Conservation (phyloP, 2,329 filamentous ascomycete genomes). For the Domatiomyces catenatus region DNA sequence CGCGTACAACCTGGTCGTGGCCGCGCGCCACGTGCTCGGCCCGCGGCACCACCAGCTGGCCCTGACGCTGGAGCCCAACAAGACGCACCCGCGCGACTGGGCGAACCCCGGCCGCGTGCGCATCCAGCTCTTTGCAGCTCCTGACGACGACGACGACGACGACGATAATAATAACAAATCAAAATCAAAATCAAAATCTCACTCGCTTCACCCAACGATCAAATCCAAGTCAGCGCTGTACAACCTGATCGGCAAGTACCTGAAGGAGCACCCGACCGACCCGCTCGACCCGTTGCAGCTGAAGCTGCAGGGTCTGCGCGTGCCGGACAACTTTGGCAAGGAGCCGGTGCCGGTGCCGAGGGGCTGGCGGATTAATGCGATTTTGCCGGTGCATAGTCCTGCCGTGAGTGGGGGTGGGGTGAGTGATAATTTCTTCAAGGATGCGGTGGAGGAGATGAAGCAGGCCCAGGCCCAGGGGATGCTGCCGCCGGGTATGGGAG, state of each 20-base stretch:
- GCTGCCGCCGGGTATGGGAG: slow-evolving; percentile 36
- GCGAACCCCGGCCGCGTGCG: slow-evolving; percentile 84
- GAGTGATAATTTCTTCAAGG: slow-evolving; percentile 84
- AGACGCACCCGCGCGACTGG: slow-evolving; percentile 94
- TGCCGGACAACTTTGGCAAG: slow-evolving; percentile 52
- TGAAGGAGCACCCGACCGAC: slow-evolving; percentile 63
- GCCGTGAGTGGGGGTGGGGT: slow-evolving; percentile 87
- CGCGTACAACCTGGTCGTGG: slow-evolving; percentile 74
- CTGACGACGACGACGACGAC: not conserved
- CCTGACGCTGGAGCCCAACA: slow-evolving; percentile 73
- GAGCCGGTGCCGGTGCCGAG: slow-evolving; percentile 61
- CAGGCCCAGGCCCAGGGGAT: slow-evolving; percentile 25
- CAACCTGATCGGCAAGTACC: slow-evolving; percentile 59
- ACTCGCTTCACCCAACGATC: slow-evolving; percentile 35
- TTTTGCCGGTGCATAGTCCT: slow-evolving; percentile 74
- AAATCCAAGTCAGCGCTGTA: slow-evolving; percentile 81
- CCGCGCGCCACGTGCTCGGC: slow-evolving; percentile 44
- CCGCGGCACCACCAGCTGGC: slow-evolving; percentile 16
- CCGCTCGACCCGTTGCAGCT: slow-evolving; percentile 55
- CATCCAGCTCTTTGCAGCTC: slow-evolving; percentile 41
- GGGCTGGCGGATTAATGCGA: slow-evolving; percentile 77
- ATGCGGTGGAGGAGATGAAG: slow-evolving; percentile 92
- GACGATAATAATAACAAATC: slow-evolving; percentile 31
- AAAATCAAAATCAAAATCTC: too few relatives aligned
- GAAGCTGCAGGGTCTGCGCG: slow-evolving; percentile 57